These are phyloP conservation scores for Przewalskia tangutica DNA, from an alignment of 257 asterid species.

Conservation along the genomic window DNA sequence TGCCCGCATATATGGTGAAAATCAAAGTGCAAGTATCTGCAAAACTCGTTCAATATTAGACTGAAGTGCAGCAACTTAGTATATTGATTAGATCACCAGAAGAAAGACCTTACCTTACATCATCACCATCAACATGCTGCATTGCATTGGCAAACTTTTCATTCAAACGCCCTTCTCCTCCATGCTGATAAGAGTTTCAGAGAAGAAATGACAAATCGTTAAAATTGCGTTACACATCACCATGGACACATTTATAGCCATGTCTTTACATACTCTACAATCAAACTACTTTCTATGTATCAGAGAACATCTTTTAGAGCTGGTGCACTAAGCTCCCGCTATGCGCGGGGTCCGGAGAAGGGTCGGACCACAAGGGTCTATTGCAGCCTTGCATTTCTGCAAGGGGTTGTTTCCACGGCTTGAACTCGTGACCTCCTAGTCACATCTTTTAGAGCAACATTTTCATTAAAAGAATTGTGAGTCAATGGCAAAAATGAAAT, in stretches of 20 bases:
- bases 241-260: background rate
- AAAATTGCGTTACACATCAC: background rate
- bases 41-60: slow-evolving; percentile 15
- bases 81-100: background rate
- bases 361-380: too few species aligned
- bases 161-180: slow-evolving; percentile 79
- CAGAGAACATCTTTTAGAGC: background rate
- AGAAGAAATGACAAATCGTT: background rate
- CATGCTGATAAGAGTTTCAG: slow-evolving; percentile 37
- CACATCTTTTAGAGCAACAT: background rate
- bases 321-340: too few species aligned
- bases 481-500: background rate
- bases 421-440: too few species aligned
- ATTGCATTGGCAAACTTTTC: slow-evolving; percentile 54
- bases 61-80: slow-evolving; percentile 8
- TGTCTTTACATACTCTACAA: background rate
- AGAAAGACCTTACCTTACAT: slow-evolving; percentile 48
- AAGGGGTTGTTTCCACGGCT: too few species aligned
- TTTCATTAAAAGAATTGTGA: background rate
- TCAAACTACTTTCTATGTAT: background rate
- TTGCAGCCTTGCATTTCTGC: too few species aligned
- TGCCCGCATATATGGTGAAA: slow-evolving; percentile 94
- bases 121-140: slow-evolving; percentile 54
- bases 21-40: slow-evolving; percentile 91
- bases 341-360: too few species aligned